Conservation (phyloP, 257 asterid species). For the Penstemon davidsonii region DNA sequence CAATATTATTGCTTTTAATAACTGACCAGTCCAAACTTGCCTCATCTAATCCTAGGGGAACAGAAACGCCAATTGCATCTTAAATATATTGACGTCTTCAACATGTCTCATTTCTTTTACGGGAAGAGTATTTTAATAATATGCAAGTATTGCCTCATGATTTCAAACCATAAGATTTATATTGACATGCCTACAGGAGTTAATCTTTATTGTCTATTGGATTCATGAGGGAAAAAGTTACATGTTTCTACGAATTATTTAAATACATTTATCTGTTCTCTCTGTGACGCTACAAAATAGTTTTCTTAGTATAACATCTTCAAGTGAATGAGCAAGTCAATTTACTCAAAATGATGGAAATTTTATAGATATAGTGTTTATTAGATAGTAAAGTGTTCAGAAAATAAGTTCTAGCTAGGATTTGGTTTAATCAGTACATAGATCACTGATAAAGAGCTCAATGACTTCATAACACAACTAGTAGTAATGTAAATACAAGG, state of each 20-base stretch:
- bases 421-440: neutral
- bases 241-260: neutral
- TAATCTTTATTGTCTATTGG: neutral
- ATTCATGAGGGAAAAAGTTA: neutral
- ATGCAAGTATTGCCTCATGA: neutral
- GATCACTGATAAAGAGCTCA: slow-evolving; percentile 17
- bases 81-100: neutral
- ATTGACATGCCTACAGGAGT: neutral
- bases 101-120: neutral
- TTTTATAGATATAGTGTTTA: neutral
- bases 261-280: neutral
- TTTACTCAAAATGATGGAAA: neutral
- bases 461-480: slow-evolving; percentile 19
- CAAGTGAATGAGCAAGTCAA: neutral
- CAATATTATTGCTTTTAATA: neutral
- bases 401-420: neutral
- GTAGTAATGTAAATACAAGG: slow-evolving; percentile 7
- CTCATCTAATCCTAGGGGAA: neutral
- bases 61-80: neutral
- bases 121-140: neutral
- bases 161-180: neutral
- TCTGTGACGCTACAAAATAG: neutral
- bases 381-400: neutral
- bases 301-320: neutral
- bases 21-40: neutral